Percentiles rank a stretch among this genome's conserved stretches.
These are phyloP conservation scores for Termitomyces titanicus DNA, from an alignment of 768 basidiomycete genomes.

Conservation along the genomic window DNA sequence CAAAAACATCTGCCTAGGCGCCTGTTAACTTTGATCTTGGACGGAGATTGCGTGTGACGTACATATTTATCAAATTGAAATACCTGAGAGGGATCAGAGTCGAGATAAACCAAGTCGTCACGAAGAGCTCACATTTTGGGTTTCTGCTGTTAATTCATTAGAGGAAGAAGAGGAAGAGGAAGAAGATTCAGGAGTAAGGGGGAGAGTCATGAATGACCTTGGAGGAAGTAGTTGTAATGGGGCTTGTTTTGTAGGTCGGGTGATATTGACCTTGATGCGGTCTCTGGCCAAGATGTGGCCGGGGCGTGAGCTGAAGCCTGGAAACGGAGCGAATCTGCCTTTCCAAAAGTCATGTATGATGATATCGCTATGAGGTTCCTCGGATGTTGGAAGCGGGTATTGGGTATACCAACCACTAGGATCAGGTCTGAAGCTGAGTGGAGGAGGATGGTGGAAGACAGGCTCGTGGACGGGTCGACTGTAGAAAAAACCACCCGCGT, in stretches of 20 bases:
- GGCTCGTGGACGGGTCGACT: too few relatives aligned
- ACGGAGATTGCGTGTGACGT: constrained; percentile 3
- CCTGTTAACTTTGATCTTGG: not conserved
- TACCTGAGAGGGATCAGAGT: not conserved
- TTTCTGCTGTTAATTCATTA: constrained; percentile 3
- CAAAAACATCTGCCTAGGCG: constrained; percentile 41
- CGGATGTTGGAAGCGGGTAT: not conserved
- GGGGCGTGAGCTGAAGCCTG: constrained; percentile 34
- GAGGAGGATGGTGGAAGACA: not conserved
- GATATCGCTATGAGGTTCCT: not conserved
- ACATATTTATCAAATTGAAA: constrained; percentile 46
- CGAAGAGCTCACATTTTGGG: constrained; percentile 12
- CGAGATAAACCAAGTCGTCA: not conserved
- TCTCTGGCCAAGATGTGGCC: constrained; percentile 26
- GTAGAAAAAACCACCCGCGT: too few relatives aligned
- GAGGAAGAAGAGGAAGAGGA: constrained; percentile 1
- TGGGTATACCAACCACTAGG: constrained; percentile 15
- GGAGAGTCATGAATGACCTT: constrained; percentile 12
- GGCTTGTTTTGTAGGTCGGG: constrained; percentile 9
- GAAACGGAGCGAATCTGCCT: constrained; percentile 39
- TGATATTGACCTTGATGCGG: constrained; percentile 11
- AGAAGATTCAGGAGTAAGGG: constrained; percentile 5
- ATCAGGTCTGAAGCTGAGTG: constrained; percentile 7
- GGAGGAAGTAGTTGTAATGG: constrained; percentile 17
- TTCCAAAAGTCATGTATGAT: constrained; percentile 36